phyloP scores from a whole-genome alignment of 2,329 filamentous ascomycete species.

The Sporothrix euskadiensis region DNA sequence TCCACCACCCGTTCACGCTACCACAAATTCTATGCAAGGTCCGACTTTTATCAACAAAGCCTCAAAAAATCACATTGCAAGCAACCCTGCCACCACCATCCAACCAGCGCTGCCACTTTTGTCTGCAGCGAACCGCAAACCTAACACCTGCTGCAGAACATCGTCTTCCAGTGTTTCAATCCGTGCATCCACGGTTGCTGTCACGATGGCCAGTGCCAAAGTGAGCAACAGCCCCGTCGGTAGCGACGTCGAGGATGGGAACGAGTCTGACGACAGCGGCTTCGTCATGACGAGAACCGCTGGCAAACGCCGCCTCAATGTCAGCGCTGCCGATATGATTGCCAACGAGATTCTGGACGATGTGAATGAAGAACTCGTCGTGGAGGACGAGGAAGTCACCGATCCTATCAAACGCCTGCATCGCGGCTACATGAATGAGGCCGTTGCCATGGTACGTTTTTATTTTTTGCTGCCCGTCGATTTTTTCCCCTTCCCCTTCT shows the following conservation, averaged over 20 bases:
- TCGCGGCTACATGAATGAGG: conserved; percentile 75
- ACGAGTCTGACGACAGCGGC: conserved; percentile 29
- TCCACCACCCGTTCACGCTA: conserved; percentile 9
- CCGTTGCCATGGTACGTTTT: conserved; percentile 73
- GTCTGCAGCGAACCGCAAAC: background rate
- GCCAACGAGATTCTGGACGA: conserved; percentile 35
- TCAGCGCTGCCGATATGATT: conserved; percentile 33
- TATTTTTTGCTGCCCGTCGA: background rate
- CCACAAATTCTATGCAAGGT: conserved; percentile 8
- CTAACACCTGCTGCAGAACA: background rate
- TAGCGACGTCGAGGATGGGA: conserved; percentile 29
- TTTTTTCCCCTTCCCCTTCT: background rate
- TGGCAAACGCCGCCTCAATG: conserved; percentile 33
- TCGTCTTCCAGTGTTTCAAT: background rate
- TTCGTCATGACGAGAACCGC: conserved; percentile 34
- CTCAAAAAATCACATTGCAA: background rate
- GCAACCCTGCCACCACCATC: background rate
- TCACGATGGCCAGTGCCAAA: conserved; percentile 27
- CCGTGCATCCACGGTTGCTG: background rate
- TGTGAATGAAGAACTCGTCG: conserved; percentile 38
- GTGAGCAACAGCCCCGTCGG: conserved; percentile 17
- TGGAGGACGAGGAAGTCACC: conserved; percentile 38
- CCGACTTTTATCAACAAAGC: conserved; percentile 17
- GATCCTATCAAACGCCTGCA: conserved; percentile 42
- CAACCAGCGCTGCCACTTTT: conserved; percentile 4